Conservation (phyloP, 139 green algal genomes). For the Mesotaenium endlicherianum region DNA sequence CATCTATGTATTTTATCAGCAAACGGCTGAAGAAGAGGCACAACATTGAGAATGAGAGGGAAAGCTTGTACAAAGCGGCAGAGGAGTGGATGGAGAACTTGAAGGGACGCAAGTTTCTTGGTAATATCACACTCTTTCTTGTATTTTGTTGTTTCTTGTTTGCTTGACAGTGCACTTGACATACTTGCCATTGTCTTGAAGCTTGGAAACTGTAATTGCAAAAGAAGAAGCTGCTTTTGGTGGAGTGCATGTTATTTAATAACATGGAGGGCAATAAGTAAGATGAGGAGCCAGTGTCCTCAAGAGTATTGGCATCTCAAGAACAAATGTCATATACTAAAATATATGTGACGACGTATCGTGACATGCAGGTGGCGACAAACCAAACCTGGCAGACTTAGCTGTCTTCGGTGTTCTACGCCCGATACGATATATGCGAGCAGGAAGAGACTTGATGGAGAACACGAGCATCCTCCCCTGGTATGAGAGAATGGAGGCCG, state of each 20-base stretch:
- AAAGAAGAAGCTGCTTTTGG: no score
- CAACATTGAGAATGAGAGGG: conserved; percentile 78
- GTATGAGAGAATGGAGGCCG: conserved; percentile 50
- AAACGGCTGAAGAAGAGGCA: conserved; percentile 87
- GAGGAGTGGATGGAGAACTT: conserved; percentile 55
- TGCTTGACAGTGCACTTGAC: not conserved
- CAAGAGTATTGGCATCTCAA: no score
- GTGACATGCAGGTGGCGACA: conserved; percentile 54
- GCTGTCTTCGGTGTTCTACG: conserved; percentile 86
- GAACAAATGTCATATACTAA: no score
- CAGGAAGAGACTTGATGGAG: conserved; percentile 70
- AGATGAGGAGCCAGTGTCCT: no score
- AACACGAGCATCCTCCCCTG: conserved; percentile 57
- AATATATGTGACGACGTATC: no score
- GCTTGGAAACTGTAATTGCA: no score
- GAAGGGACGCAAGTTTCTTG: conserved; percentile 45
- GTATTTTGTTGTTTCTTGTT: not conserved
- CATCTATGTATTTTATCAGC: conserved; percentile 61
- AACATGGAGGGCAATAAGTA: no score
- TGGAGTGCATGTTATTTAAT: no score
- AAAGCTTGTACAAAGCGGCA: conserved; percentile 69
- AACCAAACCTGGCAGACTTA: conserved; percentile 87
- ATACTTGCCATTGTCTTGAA: not conserved
- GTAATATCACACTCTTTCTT: conserved; percentile 17
- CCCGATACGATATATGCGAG: conserved; percentile 67